Conservation (phyloP, 352 stramenopile genomes). For the Pythium folliculosum region DNA sequence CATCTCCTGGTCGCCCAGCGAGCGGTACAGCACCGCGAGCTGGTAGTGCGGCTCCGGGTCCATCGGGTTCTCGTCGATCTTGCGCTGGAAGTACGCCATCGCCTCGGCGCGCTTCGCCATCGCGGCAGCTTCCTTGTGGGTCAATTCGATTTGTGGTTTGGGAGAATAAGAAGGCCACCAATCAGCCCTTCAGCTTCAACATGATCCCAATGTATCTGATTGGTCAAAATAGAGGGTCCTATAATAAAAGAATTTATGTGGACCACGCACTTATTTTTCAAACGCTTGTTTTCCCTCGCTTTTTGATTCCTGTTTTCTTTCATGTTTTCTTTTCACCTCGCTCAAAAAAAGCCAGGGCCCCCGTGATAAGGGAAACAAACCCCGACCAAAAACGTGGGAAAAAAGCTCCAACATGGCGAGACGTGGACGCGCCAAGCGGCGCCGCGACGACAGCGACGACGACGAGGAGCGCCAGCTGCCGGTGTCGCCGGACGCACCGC, state of each 20-base stretch:
- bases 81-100: constrained; percentile 64
- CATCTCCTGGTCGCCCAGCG: constrained; percentile 40
- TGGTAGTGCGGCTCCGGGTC: constrained; percentile 57
- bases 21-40: constrained; percentile 57
- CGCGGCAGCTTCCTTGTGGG: background rate
- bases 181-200: background rate
- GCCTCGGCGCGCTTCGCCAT: constrained; percentile 53
- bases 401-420: constrained; percentile 5
- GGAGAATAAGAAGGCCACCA: background rate
- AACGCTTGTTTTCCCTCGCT: constrained; percentile 15
- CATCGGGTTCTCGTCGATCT: constrained; percentile 57
- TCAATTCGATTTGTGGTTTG: background rate
- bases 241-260: constrained; percentile 3
- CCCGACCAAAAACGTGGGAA: no score
- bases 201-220: background rate
- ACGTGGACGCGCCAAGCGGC: constrained; percentile 20
- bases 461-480: constrained; percentile 31
- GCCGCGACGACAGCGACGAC: constrained; percentile 32
- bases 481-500: constrained; percentile 35
- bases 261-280: constrained; percentile 16
- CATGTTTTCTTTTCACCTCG: background rate
- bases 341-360: constrained; percentile 6
- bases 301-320: background rate
- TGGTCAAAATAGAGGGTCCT: constrained; percentile 9
- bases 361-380: background rate